These are phyloP conservation scores for Yarrowia hollandica DNA, from an alignment of 805 yeast genomes.

Conservation along the genomic window DNA sequence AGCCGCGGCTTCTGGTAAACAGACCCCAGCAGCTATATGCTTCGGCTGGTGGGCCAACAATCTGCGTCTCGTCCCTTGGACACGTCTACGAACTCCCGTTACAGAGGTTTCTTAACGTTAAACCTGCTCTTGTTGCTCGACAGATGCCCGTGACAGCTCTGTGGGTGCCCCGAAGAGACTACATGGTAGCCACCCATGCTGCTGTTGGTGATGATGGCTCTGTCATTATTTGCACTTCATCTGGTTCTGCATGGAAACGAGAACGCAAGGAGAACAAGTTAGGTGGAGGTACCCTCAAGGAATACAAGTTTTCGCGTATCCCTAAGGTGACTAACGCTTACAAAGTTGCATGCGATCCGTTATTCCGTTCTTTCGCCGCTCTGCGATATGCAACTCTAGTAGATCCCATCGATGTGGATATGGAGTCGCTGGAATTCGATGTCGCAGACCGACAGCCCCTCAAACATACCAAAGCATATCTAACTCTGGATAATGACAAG, in stretches of 20 bases:
- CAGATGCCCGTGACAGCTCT: slow-evolving; percentile 31
- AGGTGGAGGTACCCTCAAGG: slow-evolving; percentile 40
- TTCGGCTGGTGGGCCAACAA: slow-evolving; percentile 34
- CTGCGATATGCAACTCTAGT: slow-evolving; percentile 61
- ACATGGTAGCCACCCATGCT: slow-evolving; percentile 62
- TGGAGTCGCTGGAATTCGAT: slow-evolving; percentile 53
- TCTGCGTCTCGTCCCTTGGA: slow-evolving; percentile 37
- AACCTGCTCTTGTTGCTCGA: slow-evolving; percentile 31
- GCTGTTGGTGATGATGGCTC: slow-evolving; percentile 71
- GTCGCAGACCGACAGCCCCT: slow-evolving; percentile 57
- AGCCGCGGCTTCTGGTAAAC: slow-evolving; percentile 30
- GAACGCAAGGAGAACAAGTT: slow-evolving; percentile 35
- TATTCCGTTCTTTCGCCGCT: slow-evolving; percentile 65
- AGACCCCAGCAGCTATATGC: slow-evolving; percentile 32
- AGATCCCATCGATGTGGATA: slow-evolving; percentile 55
- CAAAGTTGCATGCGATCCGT: slow-evolving; percentile 64
- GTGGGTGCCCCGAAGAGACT: slow-evolving; percentile 45
- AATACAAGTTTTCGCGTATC: slow-evolving; percentile 55
- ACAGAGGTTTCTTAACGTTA: slow-evolving; percentile 32
- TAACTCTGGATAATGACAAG: slow-evolving; percentile 21
- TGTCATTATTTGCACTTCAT: slow-evolving; percentile 61
- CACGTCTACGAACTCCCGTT: slow-evolving; percentile 35
- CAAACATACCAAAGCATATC: slow-evolving; percentile 22
- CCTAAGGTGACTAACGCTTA: slow-evolving; percentile 58
- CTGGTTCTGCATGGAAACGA: slow-evolving; percentile 62